Base-by-base conservation (phyloP, 2,329 filamentous ascomycete species). In the Cladophialophora exuberans region DNA sequence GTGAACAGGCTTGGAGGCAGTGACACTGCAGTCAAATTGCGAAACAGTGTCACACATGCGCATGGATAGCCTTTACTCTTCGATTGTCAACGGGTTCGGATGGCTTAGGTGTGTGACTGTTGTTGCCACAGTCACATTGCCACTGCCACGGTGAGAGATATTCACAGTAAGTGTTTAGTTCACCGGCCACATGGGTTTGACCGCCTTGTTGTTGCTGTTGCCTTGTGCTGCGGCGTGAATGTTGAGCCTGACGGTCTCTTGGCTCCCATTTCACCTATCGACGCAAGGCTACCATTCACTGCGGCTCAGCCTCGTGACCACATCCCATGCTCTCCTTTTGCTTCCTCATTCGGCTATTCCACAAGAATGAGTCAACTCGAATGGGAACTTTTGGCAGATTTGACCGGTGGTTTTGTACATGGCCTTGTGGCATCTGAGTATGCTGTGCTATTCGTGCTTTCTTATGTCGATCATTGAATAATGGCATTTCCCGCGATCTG, bases 361-460 rank as follows among this genome's bases (percentile, higher is more conserved):
- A 22, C 17, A 22, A n/a, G n/a, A 42, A n/a, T 42, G 39, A 42
- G 18, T 25, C 39, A 42, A 42, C 28, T 10, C 11, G 20, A 15
- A 3, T 22, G 15, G 39, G 39, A 42, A 42, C 38, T 42, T 42
- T 42, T 11, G 38, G n/a, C n/a, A n/a, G n/a, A n/a, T n/a, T n/a
- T n/a, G n/a, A n/a, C n/a, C n/a, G n/a, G n/a, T 23, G n/a, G 17
- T 13, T 42, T 6, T 22, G 4, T 22, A 6, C 17, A 15, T 4
- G 23, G 13, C 15, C 39, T 26, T 42, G 22, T 22, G 39, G 39
- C 18, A 13, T 18, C 39, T 22, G 18, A n/a, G 10, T 9, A 42
- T n/a, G 39, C 39, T 25, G 39, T 42, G 39, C 39, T n/a, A 22
- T 42, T 25, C 39, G 6, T 13, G 11, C 17, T 42, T 42, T 23